Evolutionary conservation across 1,139 yeast genomes (phyloP), one percentile per base, ranked within the genome.

Genomic region (Zygosaccharomyces sapae): DNA sequence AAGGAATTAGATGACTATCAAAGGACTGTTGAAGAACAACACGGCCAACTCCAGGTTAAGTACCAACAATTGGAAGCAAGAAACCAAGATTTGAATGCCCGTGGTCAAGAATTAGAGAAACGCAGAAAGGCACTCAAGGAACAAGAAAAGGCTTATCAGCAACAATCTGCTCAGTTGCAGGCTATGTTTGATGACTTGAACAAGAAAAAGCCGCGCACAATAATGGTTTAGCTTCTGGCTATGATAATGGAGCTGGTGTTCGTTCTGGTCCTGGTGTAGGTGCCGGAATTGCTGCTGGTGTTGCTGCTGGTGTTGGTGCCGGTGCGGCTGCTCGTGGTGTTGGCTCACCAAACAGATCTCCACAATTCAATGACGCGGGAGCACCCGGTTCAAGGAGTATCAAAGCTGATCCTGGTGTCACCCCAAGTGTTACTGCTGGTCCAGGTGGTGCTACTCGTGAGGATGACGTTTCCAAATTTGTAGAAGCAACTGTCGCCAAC

Each of bases 1-100:
- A 65, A 60, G 53, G 76, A 71, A 56, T 66, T 70, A 43, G 70
- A 70, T 50, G 68, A 70, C 36, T 66, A 70, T 46, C 66, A 67
- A 47, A 61, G 63, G 38, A 56, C 64, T 13, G 59, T 67, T 27
- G 57, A 62, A 52, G 50, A 70, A 38, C 67, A 72, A 57, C 71
- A 70, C 57, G 58, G 67, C 12, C 70, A 71, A 43, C 60, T 78
- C 37, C 72, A 73, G 37, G 56, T 58, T 10, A 59, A 63, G 24
- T 66, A 67, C 38, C 56, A 60, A 40, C 67, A 65, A 35, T 45
- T 61, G 20, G 55, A 58, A 19, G 44, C 50, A 5, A 55, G 53
- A 29, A 57, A 59, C 22, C 42, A 49, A 29, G 61, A 62, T 24
- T 50, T 69, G 34, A 43, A 45, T 12, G 52, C 55, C 20, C 67